Evolutionary conservation across 495 filamentous ascomycete species (phyloP), one percentile per base, ranked within the genome.

Genomic region (Talaromyces wortmannii): DNA sequence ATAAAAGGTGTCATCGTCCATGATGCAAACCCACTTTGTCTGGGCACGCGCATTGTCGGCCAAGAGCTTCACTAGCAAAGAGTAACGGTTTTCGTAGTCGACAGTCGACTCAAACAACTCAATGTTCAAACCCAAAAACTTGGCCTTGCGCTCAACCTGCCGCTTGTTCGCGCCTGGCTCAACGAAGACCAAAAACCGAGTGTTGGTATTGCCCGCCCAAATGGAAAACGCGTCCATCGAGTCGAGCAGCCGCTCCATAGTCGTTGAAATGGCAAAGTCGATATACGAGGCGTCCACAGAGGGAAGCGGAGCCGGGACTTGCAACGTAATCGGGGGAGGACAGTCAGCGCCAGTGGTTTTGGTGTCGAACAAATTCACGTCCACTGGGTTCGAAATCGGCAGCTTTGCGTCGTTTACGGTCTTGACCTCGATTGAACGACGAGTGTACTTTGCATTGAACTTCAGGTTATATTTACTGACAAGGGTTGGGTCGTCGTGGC

Each of bases 1-100:
- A 68, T 85, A 83, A 59, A 86, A 86, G 5, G 86, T 88, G 62
- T 89, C 86, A 65, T 89, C 86, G 63, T 89, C 85, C 30, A 88
- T 74, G 32, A 89, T 71, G 48, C 72, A 79, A 11, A 78, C 71
- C 84, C 84, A 89, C 32, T 70, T 64, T 0, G 81, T 85, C 2
- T 70, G 52, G 1, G 73, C 67, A 7, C 72, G 72, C n/a, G 73
- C 58, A 52, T 75, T 61, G 6, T 71, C 57, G 42, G 79, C 69
- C 48, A 87, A 65, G 17, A 78, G 68, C 13, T 74, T 67, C 5
- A 88, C 61, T 18, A 87, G 64, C 0, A 79, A 73, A 58, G 87
- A 86, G 59, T 89, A 86, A 33, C 82, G 77, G 40, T 79, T 72
- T 16, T 76, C 68, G 52, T 73, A 75, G 45, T 75, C 63, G n/a